These are phyloP conservation scores for Dillenia turbinata DNA, from an alignment of 164 flowering plant genomes.

Conservation along the genomic window DNA sequence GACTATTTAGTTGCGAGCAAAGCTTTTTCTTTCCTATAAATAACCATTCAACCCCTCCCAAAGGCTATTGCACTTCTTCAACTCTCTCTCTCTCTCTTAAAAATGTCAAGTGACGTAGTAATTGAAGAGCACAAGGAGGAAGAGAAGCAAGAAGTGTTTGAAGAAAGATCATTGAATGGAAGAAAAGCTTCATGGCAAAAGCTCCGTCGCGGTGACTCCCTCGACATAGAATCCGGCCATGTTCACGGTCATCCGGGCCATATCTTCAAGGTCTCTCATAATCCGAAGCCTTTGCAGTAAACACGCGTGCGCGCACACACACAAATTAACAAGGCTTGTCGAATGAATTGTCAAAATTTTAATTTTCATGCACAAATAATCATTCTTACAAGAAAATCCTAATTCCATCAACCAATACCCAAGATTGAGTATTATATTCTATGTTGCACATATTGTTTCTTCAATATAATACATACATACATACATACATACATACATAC, in stretches of 20 bases:
- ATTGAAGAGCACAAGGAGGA: background rate
- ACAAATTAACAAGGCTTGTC: background rate
- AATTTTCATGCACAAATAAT: background rate
- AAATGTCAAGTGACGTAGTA: background rate
- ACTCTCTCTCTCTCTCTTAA: background rate
- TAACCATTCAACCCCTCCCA: too few species aligned
- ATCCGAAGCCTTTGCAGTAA: background rate
- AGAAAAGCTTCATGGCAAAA: slow-evolving; percentile 19
- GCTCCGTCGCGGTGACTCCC: slow-evolving; percentile 31
- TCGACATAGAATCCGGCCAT: slow-evolving; percentile 34
- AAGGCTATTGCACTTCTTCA: too few species aligned
- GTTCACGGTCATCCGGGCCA: slow-evolving; percentile 13
- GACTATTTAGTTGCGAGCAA: too few species aligned
- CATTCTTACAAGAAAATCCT: background rate
- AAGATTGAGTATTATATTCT: too few species aligned
- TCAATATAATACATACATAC: too few species aligned
- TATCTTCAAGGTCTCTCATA: slow-evolving; percentile 13
- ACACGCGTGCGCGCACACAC: background rate
- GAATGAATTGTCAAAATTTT: background rate
- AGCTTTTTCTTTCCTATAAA: too few species aligned
- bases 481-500: too few species aligned
- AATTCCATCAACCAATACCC: too few species aligned
- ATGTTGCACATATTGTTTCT: background rate
- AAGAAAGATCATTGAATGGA: slow-evolving; percentile 1
- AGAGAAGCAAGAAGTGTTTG: slow-evolving; percentile 3